These are phyloP conservation scores for Botrytis hyacinthi DNA, from an alignment of 2,329 filamentous ascomycete species.

Conservation along the genomic window DNA sequence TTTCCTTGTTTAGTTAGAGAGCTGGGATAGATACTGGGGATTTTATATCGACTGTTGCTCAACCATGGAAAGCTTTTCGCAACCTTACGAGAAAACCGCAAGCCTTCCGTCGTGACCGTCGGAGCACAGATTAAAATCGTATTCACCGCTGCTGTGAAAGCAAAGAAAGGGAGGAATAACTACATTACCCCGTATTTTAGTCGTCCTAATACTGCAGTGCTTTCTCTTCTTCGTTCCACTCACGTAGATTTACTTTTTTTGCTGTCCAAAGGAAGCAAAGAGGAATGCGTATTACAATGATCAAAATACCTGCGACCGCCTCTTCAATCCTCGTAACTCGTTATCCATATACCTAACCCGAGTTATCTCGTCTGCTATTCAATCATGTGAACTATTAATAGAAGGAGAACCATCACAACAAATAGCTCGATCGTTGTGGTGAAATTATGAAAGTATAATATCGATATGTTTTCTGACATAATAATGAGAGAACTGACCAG, in stretches of 20 bases:
- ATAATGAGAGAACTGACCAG: constrained; percentile 9
- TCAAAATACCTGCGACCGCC: constrained; percentile 6
- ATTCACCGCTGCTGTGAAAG: constrained; percentile 22
- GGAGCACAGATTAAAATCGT: constrained; percentile 18
- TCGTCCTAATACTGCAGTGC: constrained; percentile 4
- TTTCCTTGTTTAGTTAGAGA: neutral
- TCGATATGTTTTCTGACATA: constrained; percentile 4
- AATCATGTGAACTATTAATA: constrained; percentile 17
- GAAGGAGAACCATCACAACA: neutral
- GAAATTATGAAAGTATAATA: neutral
- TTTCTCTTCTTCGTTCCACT: neutral
- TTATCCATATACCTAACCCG: neutral
- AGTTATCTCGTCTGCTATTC: neutral
- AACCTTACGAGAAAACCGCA: constrained; percentile 1
- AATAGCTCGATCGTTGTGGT: neutral
- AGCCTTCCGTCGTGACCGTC: constrained; percentile 17
- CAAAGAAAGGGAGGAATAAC: neutral
- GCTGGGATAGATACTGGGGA: constrained; percentile 4
- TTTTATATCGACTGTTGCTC: constrained; percentile 1
- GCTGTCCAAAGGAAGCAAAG: neutral
- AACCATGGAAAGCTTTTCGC: constrained; percentile 6
- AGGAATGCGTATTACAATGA: constrained; percentile 6
- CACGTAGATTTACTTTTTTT: neutral
- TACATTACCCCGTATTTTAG: constrained; percentile 14
- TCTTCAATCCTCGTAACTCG: neutral